phyloP scores from a whole-genome alignment of 2,329 filamentous ascomycete species.

The Podosphaera aphanis region DNA sequence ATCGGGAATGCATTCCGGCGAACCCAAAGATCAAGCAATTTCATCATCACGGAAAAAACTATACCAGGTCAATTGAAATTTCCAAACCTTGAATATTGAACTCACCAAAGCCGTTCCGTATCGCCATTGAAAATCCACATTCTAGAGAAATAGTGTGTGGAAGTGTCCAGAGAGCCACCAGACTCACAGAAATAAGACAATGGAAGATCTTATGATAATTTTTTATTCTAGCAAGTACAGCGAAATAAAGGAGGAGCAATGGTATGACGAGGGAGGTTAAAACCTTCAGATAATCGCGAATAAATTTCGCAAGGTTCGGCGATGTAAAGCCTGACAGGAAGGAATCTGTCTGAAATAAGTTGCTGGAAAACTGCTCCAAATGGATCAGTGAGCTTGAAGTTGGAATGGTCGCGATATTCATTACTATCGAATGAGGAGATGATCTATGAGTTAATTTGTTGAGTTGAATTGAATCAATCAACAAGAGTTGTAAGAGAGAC shows the following conservation, averaged over 20 bases:
- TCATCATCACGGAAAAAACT: slow-evolving; percentile 17
- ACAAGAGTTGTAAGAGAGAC: too few species aligned
- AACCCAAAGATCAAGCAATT: slow-evolving; percentile 19
- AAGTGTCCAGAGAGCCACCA: slow-evolving; percentile 11
- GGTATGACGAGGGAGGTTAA: slow-evolving; percentile 12
- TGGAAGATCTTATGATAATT: slow-evolving; percentile 8
- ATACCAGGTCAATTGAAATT: neutral
- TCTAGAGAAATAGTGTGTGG: slow-evolving; percentile 14
- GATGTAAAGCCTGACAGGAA: too few species aligned
- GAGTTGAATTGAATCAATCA: too few species aligned
- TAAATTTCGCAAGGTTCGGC: too few species aligned
- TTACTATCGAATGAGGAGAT: too few species aligned
- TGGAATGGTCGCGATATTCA: too few species aligned
- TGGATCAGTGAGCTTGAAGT: too few species aligned
- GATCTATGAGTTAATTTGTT: too few species aligned
- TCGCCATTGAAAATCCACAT: slow-evolving; percentile 14
- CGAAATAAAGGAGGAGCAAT: slow-evolving; percentile 14
- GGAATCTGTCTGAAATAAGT: too few species aligned
- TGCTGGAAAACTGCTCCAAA: too few species aligned
- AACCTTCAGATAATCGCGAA: too few species aligned
- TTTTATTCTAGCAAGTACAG: slow-evolving; percentile 15
- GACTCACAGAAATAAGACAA: slow-evolving; percentile 8
- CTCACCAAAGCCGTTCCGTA: slow-evolving; percentile 18
- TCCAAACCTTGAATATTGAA: neutral
- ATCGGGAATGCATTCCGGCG: slow-evolving; percentile 16